Evolutionary conservation across 345 rosid species (phyloP).

Genomic region (Kernera saxatilis): DNA sequence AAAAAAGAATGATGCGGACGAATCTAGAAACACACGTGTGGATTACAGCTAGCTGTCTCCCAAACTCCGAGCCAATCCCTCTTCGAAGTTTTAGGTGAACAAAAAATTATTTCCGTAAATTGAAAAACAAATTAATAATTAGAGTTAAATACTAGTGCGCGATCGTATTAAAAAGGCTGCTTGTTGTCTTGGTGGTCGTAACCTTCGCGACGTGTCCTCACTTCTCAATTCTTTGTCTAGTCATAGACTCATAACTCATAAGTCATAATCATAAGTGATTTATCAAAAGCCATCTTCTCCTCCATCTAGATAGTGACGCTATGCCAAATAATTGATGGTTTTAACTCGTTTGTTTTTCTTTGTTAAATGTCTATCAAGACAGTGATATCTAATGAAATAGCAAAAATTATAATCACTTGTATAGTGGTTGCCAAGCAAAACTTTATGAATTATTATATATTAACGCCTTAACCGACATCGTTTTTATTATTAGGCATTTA

Average conservation of each 20-base stretch:
- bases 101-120: not conserved
- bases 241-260: not conserved
- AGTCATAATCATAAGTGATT: not conserved
- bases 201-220: not conserved
- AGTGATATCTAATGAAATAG: not conserved
- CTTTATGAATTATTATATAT: not conserved
- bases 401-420: not conserved
- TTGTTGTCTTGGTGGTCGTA: not conserved
- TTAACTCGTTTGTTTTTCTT: not conserved
- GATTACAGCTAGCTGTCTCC: slow-evolving; percentile 5
- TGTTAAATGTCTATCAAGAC: not conserved
- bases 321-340: not conserved
- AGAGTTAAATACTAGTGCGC: not conserved
- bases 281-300: not conserved
- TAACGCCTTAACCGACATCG: not conserved
- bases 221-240: not conserved
- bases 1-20: not conserved
- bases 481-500: not conserved
- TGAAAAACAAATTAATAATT: not conserved
- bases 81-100: not conserved
- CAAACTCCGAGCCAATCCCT: not conserved
- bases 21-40: slow-evolving; percentile 8
- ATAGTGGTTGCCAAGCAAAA: not conserved
- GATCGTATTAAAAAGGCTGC: not conserved
- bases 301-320: not conserved